Conservation (phyloP, 805 yeast genomes). For the Lachancea fermentati region DNA sequence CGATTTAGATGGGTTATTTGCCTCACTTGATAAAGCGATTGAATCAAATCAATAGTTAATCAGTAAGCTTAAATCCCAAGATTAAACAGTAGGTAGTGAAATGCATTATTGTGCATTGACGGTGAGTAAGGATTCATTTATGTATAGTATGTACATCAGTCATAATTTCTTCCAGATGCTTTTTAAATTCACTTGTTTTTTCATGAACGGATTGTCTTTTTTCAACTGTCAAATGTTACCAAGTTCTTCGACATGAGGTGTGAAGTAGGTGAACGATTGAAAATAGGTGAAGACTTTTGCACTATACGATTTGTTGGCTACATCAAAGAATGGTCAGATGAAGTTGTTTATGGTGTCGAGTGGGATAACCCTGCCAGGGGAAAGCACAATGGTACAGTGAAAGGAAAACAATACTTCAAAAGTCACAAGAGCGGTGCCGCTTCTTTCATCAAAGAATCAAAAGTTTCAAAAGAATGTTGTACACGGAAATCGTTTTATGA, state of each 20-base stretch:
- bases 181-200: no score
- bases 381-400: conserved; percentile 58
- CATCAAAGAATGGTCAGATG: conserved; percentile 57
- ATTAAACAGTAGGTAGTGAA: background rate
- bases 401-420: conserved; percentile 52
- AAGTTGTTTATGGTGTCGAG: conserved; percentile 66
- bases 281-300: conserved; percentile 43
- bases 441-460: conserved; percentile 20
- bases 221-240: no score
- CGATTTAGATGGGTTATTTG: conserved; percentile 77
- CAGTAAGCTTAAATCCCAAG: no score
- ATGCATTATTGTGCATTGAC: background rate
- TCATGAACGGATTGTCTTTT: no score
- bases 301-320: conserved; percentile 60
- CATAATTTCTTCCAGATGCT: no score
- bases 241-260: conserved; percentile 15
- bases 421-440: conserved; percentile 18
- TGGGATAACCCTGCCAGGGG: conserved; percentile 77
- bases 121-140: no score
- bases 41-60: no score
- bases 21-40: conserved; percentile 35
- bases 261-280: conserved; percentile 30
- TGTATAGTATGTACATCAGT: background rate
- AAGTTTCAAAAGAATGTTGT: conserved; percentile 32
- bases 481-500: conserved; percentile 33